Base-by-base conservation (phyloP, 192 early-diverging fungal species). In the Umbelopsis sp. region DNA sequence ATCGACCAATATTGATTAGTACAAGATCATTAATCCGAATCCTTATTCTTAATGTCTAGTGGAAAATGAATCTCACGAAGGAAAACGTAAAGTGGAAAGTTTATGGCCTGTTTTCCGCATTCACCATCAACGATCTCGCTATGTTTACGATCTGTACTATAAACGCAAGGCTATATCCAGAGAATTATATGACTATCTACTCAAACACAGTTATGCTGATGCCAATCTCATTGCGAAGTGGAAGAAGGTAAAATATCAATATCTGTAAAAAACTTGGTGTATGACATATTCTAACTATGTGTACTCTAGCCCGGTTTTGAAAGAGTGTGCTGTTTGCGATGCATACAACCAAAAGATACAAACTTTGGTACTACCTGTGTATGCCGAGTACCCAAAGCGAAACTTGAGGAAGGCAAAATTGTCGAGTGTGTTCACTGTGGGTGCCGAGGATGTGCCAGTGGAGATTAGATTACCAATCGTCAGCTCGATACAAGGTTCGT, bases 301-400 rank as follows among this genome's bases (percentile, higher is more conserved):
- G 13, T 4, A 55, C 4, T 33, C 51, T 81, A 93, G 90, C 85
- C 89, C 55, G 97, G 97, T 35, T 99, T 94, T 77, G 98, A 99
- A 77, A 95, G 96, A 74, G 86, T 99, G 44, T 99, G 98, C 74
- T 99, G 98, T 74, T 73, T 98, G 71, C 86, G 93, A 66, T 98
- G 98, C 76, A 97, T 99, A 70, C 98, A 99, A 71, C 91, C 96
- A 51, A 90, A 88, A 70, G 98, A 99, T 71, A 98, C 96, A 15
- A 98, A 97, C 78, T 97, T 93, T 84, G 95, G 96, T 27, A 98
- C 98, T 0, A 94, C 93, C 2, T 99, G 98, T 77, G 90, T 97
- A 6, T 99, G 98, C 84, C 90, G 98, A 47, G 96, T 99, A 49
- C 97, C 98, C 10, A 91, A 91, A 75, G 87, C 81, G 51, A 95